Evolutionary conservation across 371 early-diverging fungal genomes (phyloP).

Genomic region (Haplosporangium sp.): DNA sequence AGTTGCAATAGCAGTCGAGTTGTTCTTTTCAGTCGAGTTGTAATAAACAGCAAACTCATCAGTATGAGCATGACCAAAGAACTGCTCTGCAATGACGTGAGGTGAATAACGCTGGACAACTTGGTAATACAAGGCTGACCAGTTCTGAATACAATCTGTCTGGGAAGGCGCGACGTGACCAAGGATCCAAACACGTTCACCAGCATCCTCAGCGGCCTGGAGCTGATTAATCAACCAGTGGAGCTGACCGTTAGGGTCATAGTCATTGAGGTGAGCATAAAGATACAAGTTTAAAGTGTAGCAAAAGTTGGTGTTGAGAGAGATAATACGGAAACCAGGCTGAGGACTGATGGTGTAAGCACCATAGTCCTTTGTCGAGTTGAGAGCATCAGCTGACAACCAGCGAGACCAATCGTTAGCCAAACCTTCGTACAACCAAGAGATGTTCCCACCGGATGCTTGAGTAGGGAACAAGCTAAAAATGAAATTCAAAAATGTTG

Average conservation of each 20-base stretch:
- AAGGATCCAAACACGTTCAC: slow-evolving; percentile 70
- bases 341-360: slow-evolving; percentile 61
- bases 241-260: slow-evolving; percentile 67
- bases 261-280: slow-evolving; percentile 32
- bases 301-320: slow-evolving; percentile 74
- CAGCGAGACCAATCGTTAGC: slow-evolving; percentile 66
- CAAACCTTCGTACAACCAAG: slow-evolving; percentile 64
- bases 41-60: slow-evolving; percentile 71
- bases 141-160: slow-evolving; percentile 67
- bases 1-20: slow-evolving; percentile 62
- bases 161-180: slow-evolving; percentile 69
- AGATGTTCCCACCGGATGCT: slow-evolving; percentile 55
- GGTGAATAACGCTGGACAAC: slow-evolving; percentile 69
- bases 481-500: no score
- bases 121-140: slow-evolving; percentile 68
- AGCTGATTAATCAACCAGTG: slow-evolving; percentile 63
- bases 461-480: slow-evolving; percentile 61
- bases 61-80: slow-evolving; percentile 73
- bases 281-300: slow-evolving; percentile 63
- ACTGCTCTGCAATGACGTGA: slow-evolving; percentile 71
- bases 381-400: slow-evolving; percentile 52
- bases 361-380: slow-evolving; percentile 58
- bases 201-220: slow-evolving; percentile 67
- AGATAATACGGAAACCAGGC: slow-evolving; percentile 64
- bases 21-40: slow-evolving; percentile 52